A percentile compares a stretch with the other conserved stretches of the same genome.
Conservation (phyloP, 2,329 filamentous ascomycete species). For the Uncinocarpus reesii region DNA sequence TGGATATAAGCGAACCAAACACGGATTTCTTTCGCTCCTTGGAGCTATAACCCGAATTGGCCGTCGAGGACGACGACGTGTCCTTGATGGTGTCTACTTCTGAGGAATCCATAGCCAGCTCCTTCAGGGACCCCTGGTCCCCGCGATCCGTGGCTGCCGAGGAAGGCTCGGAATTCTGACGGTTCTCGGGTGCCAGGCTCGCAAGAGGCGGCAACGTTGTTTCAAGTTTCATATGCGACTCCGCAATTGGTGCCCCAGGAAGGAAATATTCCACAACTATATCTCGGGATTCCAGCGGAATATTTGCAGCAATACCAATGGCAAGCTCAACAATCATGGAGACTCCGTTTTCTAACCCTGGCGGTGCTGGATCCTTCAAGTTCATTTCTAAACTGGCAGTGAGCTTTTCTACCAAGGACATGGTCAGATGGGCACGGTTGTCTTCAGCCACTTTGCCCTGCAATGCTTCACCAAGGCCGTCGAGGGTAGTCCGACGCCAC, state of each 20-base stretch:
- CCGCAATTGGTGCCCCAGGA: conserved; percentile 60
- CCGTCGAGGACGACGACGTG: conserved; percentile 20
- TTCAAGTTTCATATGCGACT: conserved; percentile 78
- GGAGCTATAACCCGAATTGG: conserved; percentile 14
- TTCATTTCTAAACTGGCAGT: conserved; percentile 61
- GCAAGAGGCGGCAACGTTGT: conserved; percentile 53
- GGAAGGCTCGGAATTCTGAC: conserved; percentile 13
- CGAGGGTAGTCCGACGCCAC: conserved; percentile 87
- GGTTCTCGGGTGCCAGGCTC: conserved; percentile 24
- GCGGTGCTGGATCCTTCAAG: conserved; percentile 63
- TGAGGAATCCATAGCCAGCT: conserved; percentile 14
- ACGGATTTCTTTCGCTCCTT: conserved; percentile 35
- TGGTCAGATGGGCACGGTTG: conserved; percentile 58
- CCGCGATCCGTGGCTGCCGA: conserved; percentile 15
- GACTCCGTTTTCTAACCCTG: conserved; percentile 76
- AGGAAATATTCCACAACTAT: conserved; percentile 77
- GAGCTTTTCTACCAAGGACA: conserved; percentile 57
- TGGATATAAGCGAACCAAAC: conserved; percentile 34
- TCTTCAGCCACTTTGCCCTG: conserved; percentile 54
- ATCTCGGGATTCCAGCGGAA: conserved; percentile 84
- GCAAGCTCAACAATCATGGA: conserved; percentile 90
- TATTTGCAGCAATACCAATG: conserved; percentile 70
- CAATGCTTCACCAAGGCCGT: conserved; percentile 68
- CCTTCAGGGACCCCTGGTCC: conserved; percentile 20
- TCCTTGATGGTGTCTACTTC: conserved; percentile 20